Base-by-base conservation (phyloP, 163 green algal genomes). In the Scenedesmus sp. region DNA sequence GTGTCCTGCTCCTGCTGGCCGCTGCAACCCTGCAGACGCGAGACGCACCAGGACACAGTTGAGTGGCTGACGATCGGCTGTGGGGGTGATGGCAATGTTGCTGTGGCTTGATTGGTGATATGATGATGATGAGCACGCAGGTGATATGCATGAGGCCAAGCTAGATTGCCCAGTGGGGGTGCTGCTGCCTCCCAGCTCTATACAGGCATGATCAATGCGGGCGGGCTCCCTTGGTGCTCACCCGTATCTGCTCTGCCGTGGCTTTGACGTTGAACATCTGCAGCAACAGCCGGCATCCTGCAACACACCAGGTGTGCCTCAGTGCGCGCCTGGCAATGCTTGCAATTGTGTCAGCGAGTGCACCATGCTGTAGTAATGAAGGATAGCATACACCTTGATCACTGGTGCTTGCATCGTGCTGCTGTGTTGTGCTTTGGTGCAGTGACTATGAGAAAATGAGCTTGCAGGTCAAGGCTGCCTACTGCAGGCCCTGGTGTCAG, bases 231-330 rank as follows among this genome's bases (percentile, higher is more conserved):
- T 34, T 7, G 3, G 6, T n/a, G 59, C 84, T 52, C 56, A 91
- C 87, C 87, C 87, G 74, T 87, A 91, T 87, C 59, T 86, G 87
- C 5, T 86, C 87, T 60, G 70, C 55, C n/a, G 87, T 87, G 18
- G 87, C 76, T 13, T 8, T 23, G 12, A 91, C 26, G 60, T 60
- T 34, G 13, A 91, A n/a, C 87, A 91, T 9, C 12, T 62, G 34
- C 74, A 91, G 60, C 26, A 91, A 6, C 55, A 52, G 2, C 13
- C 76, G n/a, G 87, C 87, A 91, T 52, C 59, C 87, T 91, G 87
- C 86, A 83, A 46, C n/a, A 66, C 18, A 84, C 8, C 34, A 60
- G 18, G 20, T 12, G 5, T 13, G 20, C 70, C 5, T 79, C 70
- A 52, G 70, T 13, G 46, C 20, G 23, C 23, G 7, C 16, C 15